Base-by-base conservation (phyloP, 2,329 filamentous ascomycete species). In the Pestalotiopsis sp. region DNA sequence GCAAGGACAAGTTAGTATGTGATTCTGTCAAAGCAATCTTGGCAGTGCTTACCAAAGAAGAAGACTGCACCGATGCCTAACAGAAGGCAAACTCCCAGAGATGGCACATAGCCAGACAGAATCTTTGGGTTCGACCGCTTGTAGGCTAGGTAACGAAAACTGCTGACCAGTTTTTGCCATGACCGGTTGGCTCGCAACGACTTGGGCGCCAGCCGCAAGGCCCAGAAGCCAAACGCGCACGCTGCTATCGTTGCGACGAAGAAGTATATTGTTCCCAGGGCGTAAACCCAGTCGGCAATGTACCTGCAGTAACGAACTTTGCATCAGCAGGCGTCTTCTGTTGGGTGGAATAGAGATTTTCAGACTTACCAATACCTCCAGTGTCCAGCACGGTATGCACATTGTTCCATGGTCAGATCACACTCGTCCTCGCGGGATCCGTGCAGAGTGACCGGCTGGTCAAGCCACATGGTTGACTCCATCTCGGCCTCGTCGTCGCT, bases 231-330 rank as follows among this genome's bases (percentile, higher is more conserved):
- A 20, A 88, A 74, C 27, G 81, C 75, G 70, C 86, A 88, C 13
- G 87, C 68, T 1, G 80, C 78, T 66, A 88, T 84, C n/a, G 78
- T 75, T 0, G 79, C 79, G 71, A 85, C 78, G 74, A 88, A 84
- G 71, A 89, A 86, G 59, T 85, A 86, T 3, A 88, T 76, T 0
- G 86, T 88, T 6, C 81, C 81, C 3, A 88, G 75, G 0, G 83
- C 84, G 71, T 84, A 89, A 45, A 84, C 81, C 70, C 85, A 82
- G 72, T 89, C 87, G 25, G 86, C 83, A 67, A 86, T 76, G 70
- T 87, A 87, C 85, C 85, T 86, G 65, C 17, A 59, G 14, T 23
- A 66, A n/a, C 12, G 12, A 36, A 27, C 12, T 25, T 31, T 67
- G n/a, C 17, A 38, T 59, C 13, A 41, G 45, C 20, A 17, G 4